Percentiles rank a stretch among this genome's conserved stretches.
Conservation (phyloP, 1,284 basidiomycete genomes). For the Apiotrichum domesticum region DNA sequence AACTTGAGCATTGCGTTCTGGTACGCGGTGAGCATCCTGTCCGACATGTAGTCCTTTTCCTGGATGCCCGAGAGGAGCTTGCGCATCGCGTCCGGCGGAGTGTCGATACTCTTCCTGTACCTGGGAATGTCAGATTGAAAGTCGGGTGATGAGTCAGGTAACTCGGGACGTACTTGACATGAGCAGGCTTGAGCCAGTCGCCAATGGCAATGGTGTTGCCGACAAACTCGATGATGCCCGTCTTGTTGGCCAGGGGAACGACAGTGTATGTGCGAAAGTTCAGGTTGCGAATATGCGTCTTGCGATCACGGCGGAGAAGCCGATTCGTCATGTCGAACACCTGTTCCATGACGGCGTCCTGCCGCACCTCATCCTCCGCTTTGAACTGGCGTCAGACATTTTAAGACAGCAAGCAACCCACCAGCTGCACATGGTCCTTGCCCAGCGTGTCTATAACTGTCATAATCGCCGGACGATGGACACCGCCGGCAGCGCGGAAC, state of each 20-base stretch:
- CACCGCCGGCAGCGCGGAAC: constrained; percentile 69
- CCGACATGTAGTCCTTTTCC: constrained; percentile 34
- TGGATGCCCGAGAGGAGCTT: constrained; percentile 26
- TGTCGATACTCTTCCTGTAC: constrained; percentile 29
- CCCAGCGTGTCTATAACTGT: constrained; percentile 67
- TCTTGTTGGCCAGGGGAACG: constrained; percentile 71
- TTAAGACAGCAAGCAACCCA: constrained; percentile 45
- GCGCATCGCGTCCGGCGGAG: constrained; percentile 22
- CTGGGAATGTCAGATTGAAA: constrained; percentile 8
- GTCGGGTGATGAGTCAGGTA: not conserved
- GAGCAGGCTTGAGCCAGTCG: constrained; percentile 59
- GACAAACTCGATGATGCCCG: constrained; percentile 90
- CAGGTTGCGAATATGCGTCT: constrained; percentile 67
- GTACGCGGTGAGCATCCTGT: constrained; percentile 52
- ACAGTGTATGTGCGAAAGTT: constrained; percentile 81
- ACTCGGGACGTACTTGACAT: constrained; percentile 52
- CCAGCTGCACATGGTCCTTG: constrained; percentile 69
- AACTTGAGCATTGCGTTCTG: constrained; percentile 56
- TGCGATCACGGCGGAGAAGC: constrained; percentile 65
- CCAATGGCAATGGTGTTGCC: constrained; percentile 66
- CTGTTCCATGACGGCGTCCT: constrained; percentile 99
- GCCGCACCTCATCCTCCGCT: constrained; percentile 83
- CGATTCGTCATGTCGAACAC: constrained; percentile 86
- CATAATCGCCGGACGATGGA: constrained; percentile 77
- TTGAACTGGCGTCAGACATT: constrained; percentile 63